A percentile compares a stretch with the other conserved stretches of the same genome.
Evolutionary conservation across 2,329 filamentous ascomycete species (phyloP).

Genomic region (Aspergillus puulaauensis): DNA sequence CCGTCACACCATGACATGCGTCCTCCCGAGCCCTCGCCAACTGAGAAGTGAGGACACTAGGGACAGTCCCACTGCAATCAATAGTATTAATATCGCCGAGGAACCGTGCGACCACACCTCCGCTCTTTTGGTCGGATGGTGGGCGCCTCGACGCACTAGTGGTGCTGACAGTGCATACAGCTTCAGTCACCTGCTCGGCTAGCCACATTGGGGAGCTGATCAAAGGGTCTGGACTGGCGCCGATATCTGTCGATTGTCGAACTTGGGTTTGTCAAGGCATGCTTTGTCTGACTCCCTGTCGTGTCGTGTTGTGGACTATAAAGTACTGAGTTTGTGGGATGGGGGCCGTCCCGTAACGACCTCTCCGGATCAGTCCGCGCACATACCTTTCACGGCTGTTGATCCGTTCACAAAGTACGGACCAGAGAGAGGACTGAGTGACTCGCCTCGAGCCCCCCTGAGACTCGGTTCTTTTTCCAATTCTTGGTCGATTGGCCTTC

Average conservation of each 20-base stretch:
- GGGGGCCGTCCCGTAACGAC: not conserved
- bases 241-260: too few relatives aligned
- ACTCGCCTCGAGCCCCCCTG: not conserved
- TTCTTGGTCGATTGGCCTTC: not conserved
- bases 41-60: not conserved
- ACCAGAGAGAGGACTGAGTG: not conserved
- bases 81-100: slow-evolving; percentile 4
- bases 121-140: not conserved
- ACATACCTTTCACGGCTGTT: not conserved
- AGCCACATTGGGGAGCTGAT: slow-evolving; percentile 11
- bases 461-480: not conserved
- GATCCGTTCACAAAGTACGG: slow-evolving; percentile 7
- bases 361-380: not conserved
- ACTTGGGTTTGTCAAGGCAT: too few relatives aligned
- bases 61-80: slow-evolving; percentile 2
- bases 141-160: slow-evolving; percentile 16
- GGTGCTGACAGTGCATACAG: slow-evolving; percentile 23
- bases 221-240: slow-evolving; percentile 8
- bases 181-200: slow-evolving; percentile 23
- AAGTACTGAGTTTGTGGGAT: too few relatives aligned
- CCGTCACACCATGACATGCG: slow-evolving; percentile 1
- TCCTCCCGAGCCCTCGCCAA: not conserved
- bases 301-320: too few relatives aligned
- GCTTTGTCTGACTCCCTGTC: not conserved
- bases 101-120: slow-evolving; percentile 4